These are phyloP conservation scores for Cyberlindnera meyerae DNA, from an alignment of 805 yeast species.

Conservation along the genomic window DNA sequence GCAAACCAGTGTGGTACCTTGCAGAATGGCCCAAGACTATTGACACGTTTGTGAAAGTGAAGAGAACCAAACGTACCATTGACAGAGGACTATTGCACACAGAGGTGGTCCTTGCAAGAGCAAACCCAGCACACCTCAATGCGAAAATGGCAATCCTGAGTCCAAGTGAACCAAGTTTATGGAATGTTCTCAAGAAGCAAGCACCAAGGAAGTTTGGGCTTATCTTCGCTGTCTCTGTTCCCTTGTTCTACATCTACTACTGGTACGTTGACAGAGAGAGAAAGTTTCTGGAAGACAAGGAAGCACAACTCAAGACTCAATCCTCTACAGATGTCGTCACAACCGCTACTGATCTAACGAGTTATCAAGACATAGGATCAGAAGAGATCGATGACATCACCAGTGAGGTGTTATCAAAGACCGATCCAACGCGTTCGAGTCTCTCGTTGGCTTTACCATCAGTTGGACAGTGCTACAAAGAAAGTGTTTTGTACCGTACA, in stretches of 20 bases:
- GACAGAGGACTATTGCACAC: slow-evolving; percentile 14
- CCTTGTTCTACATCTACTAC: slow-evolving; percentile 7
- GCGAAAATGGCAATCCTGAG: slow-evolving; percentile 11
- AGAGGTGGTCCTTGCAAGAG: slow-evolving; percentile 6
- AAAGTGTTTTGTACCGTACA: background rate
- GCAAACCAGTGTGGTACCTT: slow-evolving; percentile 11
- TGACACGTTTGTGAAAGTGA: slow-evolving; percentile 6
- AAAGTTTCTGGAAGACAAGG: too few relatives aligned
- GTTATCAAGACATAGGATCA: too few relatives aligned
- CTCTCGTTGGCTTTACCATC: too few relatives aligned
- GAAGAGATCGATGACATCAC: background rate
- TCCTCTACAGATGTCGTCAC: too few relatives aligned
- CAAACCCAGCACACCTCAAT: slow-evolving; percentile 12
- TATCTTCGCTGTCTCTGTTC: slow-evolving; percentile 4
- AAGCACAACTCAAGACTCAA: too few relatives aligned
- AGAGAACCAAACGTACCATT: slow-evolving; percentile 3
- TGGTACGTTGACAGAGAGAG: too few relatives aligned
- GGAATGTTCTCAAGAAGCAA: slow-evolving; percentile 2
- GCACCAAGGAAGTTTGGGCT: slow-evolving; percentile 12
- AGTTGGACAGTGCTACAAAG: too few relatives aligned
- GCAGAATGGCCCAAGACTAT: slow-evolving; percentile 13
- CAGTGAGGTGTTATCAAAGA: background rate
- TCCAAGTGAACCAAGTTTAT: slow-evolving; percentile 15
- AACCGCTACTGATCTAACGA: background rate
- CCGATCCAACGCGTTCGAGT: too few relatives aligned